A percentile compares a stretch with the other conserved stretches of the same genome.
phyloP scores from a whole-genome alignment of 257 asterid genomes.

The Cynanchum wilfordii region DNA sequence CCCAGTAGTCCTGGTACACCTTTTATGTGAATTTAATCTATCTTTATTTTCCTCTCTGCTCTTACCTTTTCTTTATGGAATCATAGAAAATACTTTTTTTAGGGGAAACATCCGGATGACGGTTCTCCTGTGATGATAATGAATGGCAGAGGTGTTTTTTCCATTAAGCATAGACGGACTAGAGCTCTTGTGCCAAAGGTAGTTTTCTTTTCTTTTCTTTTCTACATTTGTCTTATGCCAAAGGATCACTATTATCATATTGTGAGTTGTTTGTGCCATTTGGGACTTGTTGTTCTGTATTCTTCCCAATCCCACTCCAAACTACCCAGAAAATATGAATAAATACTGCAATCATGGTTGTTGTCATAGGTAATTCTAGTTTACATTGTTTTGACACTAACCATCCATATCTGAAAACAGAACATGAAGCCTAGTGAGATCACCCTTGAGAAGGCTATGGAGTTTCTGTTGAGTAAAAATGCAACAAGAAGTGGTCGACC shows the following conservation, averaged over 20 bases:
- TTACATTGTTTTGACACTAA: slow-evolving; percentile 7
- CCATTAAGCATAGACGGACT: slow-evolving; percentile 56
- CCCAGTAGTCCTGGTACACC: slow-evolving; percentile 71
- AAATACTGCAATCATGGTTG: too few relatives aligned
- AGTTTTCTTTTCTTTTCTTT: not conserved
- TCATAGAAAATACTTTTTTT: slow-evolving; percentile 20
- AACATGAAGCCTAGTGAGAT: slow-evolving; percentile 51
- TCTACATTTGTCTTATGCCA: too few relatives aligned
- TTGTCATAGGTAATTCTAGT: not conserved
- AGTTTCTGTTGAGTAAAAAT: slow-evolving; percentile 51
- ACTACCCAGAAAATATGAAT: too few relatives aligned
- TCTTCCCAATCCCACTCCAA: too few relatives aligned
- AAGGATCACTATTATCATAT: too few relatives aligned
- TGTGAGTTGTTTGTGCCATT: too few relatives aligned
- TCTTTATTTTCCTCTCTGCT: not conserved
- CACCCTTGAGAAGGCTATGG: slow-evolving; percentile 60
- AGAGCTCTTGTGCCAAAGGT: slow-evolving; percentile 83
- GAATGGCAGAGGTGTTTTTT: slow-evolving; percentile 57
- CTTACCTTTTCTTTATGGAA: slow-evolving; percentile 8
- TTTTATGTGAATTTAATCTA: slow-evolving; percentile 7
- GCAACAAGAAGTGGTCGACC: slow-evolving; percentile 70
- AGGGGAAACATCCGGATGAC: slow-evolving; percentile 89
- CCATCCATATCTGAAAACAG: slow-evolving; percentile 29
- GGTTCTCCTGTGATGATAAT: slow-evolving; percentile 51
- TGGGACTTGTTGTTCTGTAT: too few relatives aligned